phyloP scores from a whole-genome alignment of 352 stramenopile genomes.

The Thraustotheca clavata region DNA sequence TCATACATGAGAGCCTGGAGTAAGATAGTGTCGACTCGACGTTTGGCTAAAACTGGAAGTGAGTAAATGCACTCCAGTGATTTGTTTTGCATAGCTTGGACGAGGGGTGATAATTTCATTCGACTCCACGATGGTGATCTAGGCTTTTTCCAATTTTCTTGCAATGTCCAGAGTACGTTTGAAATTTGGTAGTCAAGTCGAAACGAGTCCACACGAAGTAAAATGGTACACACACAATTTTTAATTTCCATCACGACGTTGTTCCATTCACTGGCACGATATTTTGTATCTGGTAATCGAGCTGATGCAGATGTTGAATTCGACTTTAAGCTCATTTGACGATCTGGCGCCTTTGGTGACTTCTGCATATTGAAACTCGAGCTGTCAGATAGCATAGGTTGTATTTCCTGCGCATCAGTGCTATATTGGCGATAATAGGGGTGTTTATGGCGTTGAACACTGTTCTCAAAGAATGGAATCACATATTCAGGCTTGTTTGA shows the following conservation, averaged over 20 bases:
- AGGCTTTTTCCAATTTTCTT: not conserved
- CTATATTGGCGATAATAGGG: slow-evolving; percentile 10
- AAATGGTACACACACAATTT: slow-evolving; percentile 52
- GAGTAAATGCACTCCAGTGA: slow-evolving; percentile 56
- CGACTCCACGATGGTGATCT: not conserved
- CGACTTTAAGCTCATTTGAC: slow-evolving; percentile 12
- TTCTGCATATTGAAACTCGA: not conserved
- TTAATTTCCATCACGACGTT: slow-evolving; percentile 67
- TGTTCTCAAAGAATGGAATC: slow-evolving; percentile 19
- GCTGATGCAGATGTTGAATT: slow-evolving; percentile 19
- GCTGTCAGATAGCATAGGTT: not conserved
- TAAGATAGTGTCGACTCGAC: slow-evolving; percentile 44
- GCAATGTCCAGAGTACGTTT: slow-evolving; percentile 27
- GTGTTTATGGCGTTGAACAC: slow-evolving; percentile 10
- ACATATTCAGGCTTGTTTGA: not conserved
- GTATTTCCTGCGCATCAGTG: not conserved
- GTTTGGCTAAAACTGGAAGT: slow-evolving; percentile 32
- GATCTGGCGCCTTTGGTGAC: not conserved
- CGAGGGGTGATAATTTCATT: slow-evolving; percentile 12
- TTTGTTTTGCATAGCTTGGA: slow-evolving; percentile 27
- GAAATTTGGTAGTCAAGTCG: slow-evolving; percentile 62
- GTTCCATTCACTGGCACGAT: slow-evolving; percentile 29
- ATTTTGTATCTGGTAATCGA: not conserved
- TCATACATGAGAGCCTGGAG: slow-evolving; percentile 79
- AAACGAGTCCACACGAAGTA: slow-evolving; percentile 47